Conservation (phyloP, 176 grass and related monocot genomes). For the Oryza coarctata region DNA sequence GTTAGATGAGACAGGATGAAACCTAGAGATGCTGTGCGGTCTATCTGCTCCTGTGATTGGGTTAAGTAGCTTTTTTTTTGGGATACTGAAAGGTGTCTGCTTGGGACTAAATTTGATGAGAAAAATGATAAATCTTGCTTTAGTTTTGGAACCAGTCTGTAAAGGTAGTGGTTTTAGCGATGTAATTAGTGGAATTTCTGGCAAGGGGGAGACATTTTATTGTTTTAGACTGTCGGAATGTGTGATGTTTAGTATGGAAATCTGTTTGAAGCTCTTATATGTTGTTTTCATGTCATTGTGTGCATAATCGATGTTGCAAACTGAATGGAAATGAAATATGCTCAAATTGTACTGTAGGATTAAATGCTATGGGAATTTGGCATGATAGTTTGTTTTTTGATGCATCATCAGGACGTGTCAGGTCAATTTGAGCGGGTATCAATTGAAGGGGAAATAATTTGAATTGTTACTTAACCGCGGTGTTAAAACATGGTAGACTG, state of each 20-base stretch:
- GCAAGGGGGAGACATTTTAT: background rate
- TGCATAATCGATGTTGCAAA: background rate
- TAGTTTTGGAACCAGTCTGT: background rate
- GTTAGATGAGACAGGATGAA: background rate
- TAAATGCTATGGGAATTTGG: background rate
- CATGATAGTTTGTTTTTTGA: background rate
- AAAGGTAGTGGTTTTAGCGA: background rate
- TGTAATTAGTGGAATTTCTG: background rate
- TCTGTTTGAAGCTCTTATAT: background rate
- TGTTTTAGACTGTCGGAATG: background rate
- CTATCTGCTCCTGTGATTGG: background rate
- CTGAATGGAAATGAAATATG: background rate
- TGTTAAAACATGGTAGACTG: background rate
- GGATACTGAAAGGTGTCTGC: background rate
- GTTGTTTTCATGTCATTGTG: background rate
- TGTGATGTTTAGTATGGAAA: background rate
- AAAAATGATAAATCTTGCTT: background rate
- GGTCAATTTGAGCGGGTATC: background rate
- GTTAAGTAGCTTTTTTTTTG: background rate
- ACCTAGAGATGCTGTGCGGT: background rate
- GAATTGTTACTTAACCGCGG: background rate
- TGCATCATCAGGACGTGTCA: background rate
- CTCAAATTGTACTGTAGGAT: background rate
- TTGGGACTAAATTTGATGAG: background rate
- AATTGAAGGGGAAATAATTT: background rate